Conservation (phyloP, 129 eudicot species). For the Sambucus nigra region DNA sequence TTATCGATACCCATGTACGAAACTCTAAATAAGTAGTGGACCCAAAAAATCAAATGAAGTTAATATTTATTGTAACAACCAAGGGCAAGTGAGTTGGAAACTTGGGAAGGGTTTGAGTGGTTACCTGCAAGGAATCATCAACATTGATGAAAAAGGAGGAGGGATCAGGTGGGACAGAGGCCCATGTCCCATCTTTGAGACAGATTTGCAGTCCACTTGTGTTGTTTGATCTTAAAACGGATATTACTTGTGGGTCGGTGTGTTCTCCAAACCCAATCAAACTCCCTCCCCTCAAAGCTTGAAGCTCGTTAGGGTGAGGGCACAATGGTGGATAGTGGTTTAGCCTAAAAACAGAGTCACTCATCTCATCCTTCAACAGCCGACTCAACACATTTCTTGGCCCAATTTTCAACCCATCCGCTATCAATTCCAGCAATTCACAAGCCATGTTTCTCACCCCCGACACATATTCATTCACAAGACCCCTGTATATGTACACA, state of each 20-base stretch:
- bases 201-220: constrained; percentile 46
- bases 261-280: constrained; percentile 62
- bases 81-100: too few species aligned
- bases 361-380: constrained; percentile 46
- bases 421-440: constrained; percentile 50
- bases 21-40: too few species aligned
- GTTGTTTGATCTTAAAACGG: constrained; percentile 51
- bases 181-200: constrained; percentile 47
- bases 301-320: constrained; percentile 13
- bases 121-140: constrained; percentile 53
- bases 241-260: constrained; percentile 67
- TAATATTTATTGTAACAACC: too few species aligned
- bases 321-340: constrained; percentile 74
- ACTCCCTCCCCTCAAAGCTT: constrained; percentile 23
- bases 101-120: too few species aligned
- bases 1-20: too few species aligned
- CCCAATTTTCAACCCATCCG: constrained; percentile 37
- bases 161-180: constrained; percentile 48
- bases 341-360: constrained; percentile 54
- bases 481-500: constrained; percentile 21
- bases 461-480: constrained; percentile 34
- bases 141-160: constrained; percentile 50
- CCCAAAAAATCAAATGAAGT: too few species aligned
- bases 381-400: constrained; percentile 39
- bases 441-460: constrained; percentile 34